Conservation (phyloP, 495 filamentous ascomycete genomes). For the Neurospora cerealis region DNA sequence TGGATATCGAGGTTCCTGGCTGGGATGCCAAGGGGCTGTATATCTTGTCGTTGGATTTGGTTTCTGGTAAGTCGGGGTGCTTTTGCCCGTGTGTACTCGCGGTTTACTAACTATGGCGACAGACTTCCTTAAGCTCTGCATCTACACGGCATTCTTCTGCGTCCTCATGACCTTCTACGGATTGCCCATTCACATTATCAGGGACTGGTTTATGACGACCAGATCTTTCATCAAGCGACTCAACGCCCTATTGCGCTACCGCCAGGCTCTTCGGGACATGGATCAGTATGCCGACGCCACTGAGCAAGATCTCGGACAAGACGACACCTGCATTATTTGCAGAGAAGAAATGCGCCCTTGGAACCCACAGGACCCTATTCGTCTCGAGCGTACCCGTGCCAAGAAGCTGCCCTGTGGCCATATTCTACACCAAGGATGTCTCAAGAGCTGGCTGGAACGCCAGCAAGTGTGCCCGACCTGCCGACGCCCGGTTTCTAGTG, state of each 20-base stretch:
- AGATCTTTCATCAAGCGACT: conserved; percentile 84
- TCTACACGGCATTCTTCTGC: conserved; percentile 86
- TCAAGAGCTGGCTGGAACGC: conserved; percentile 95
- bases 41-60: conserved; percentile 79
- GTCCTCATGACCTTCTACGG: conserved; percentile 91
- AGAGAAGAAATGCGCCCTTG: conserved; percentile 88
- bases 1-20: conserved; percentile 86
- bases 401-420: conserved; percentile 97
- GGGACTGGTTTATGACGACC: conserved; percentile 88
- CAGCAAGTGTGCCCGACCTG: conserved; percentile 97
- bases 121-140: conserved; percentile 84
- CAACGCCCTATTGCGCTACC: conserved; percentile 75
- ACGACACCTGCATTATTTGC: conserved; percentile 96
- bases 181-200: conserved; percentile 89
- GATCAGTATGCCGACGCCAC: conserved; percentile 86
- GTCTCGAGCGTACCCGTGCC: conserved; percentile 73
- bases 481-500: conserved; percentile 62
- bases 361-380: conserved; percentile 35
- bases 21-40: conserved; percentile 96
- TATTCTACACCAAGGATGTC: conserved; percentile 85
- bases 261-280: conserved; percentile 86
- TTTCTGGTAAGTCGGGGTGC: conserved; percentile 49
- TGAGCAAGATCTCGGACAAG: conserved; percentile 68
- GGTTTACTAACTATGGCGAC: conserved; percentile 2
- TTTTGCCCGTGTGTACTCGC: not conserved